Conservation (phyloP, 1,284 basidiomycete species). For the Anthracocystis walkeri region DNA sequence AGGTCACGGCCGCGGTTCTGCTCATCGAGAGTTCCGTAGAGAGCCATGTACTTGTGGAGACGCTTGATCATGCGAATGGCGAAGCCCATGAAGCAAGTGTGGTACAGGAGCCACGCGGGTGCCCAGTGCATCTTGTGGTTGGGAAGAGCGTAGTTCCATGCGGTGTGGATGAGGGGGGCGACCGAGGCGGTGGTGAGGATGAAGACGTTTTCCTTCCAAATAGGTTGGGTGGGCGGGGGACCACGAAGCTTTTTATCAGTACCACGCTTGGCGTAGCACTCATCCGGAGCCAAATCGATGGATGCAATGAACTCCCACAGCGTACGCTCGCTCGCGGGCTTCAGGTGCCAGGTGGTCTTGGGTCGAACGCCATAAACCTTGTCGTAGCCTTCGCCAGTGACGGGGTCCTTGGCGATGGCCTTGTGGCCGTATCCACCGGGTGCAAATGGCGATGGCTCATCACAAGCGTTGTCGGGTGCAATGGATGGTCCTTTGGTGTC, state of each 20-base stretch:
- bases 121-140: conserved; percentile 61
- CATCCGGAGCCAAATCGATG: conserved; percentile 56
- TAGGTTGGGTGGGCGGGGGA: conserved; percentile 55
- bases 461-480: conserved; percentile 62
- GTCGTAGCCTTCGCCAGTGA: conserved; percentile 55
- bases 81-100: conserved; percentile 57
- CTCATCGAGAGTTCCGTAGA: conserved; percentile 62
- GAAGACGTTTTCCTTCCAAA: conserved; percentile 60
- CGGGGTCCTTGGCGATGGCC: conserved; percentile 56
- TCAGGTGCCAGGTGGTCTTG: conserved; percentile 65
- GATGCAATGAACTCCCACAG: conserved; percentile 62
- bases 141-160: conserved; percentile 56
- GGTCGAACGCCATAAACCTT: conserved; percentile 64
- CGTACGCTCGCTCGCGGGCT: conserved; percentile 50
- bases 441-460: conserved; percentile 60
- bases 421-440: conserved; percentile 57
- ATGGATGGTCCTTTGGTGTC: conserved; percentile 47
- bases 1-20: conserved; percentile 66
- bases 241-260: conserved; percentile 45
- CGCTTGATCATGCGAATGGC: conserved; percentile 56
- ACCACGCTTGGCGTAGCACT: conserved; percentile 51
- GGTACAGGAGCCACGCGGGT: conserved; percentile 60
- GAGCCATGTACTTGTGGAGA: conserved; percentile 57
- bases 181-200: conserved; percentile 54
- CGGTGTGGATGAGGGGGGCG: conserved; percentile 47